phyloP scores from a whole-genome alignment of 768 basidiomycete genomes.

The Macrolepiota dolichaula region DNA sequence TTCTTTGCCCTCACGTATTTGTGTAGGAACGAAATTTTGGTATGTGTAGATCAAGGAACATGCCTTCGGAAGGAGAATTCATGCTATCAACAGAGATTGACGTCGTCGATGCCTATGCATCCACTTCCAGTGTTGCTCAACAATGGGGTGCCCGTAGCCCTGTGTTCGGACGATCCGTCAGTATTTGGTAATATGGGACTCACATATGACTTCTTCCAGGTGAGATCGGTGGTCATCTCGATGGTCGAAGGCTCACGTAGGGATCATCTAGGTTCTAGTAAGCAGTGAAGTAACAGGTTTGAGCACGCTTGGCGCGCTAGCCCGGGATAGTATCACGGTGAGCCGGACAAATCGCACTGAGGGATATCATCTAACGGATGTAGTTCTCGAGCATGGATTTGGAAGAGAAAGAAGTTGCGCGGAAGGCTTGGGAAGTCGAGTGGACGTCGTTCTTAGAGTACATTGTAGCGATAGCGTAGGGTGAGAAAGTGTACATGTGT shows the following conservation, averaged over 20 bases:
- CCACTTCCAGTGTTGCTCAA: constrained; percentile 71
- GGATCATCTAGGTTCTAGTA: constrained; percentile 49
- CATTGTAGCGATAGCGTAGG: constrained; percentile 14
- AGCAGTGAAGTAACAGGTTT: constrained; percentile 67
- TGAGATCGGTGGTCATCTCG: constrained; percentile 18
- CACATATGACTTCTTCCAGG: constrained; percentile 78
- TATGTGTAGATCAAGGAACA: constrained; percentile 22
- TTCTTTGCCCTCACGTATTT: constrained; percentile 1
- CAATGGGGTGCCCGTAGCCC: constrained; percentile 66
- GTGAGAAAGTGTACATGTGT: constrained; percentile 24
- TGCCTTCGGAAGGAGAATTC: background rate
- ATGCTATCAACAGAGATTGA: constrained; percentile 48
- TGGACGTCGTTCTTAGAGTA: constrained; percentile 46
- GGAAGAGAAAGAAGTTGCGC: constrained; percentile 42
- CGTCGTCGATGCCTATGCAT: constrained; percentile 79
- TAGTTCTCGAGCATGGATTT: constrained; percentile 52
- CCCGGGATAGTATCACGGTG: constrained; percentile 64
- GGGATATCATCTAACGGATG: background rate
- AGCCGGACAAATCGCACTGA: constrained; percentile 4
- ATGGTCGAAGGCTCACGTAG: background rate
- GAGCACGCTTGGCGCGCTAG: constrained; percentile 56
- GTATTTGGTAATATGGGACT: constrained; percentile 78
- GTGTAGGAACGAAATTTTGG: constrained; percentile 69
- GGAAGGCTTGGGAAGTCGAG: constrained; percentile 40
- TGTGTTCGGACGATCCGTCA: constrained; percentile 75